Percentiles rank a stretch among this genome's conserved stretches.
These are phyloP conservation scores for Chlamydomonas sp. DNA, from an alignment of 139 green algal species.

Conservation along the genomic window DNA sequence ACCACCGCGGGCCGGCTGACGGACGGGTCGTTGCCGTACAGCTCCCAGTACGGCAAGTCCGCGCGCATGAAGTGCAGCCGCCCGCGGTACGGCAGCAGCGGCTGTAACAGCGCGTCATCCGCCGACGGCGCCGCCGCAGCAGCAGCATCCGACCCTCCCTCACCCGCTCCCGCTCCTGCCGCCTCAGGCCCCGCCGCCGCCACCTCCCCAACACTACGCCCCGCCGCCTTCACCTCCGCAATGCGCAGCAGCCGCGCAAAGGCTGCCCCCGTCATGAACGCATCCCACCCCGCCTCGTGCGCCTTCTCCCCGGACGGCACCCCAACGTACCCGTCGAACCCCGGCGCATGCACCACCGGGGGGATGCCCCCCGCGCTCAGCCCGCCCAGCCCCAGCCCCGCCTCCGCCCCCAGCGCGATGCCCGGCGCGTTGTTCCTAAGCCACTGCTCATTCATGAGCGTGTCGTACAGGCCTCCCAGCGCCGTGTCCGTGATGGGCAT, in stretches of 20 bases:
- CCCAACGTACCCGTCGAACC: conserved; percentile 23
- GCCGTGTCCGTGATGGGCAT: conserved; percentile 27
- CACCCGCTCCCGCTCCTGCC: not conserved
- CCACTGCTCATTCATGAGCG: conserved; percentile 20
- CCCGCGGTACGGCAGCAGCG: conserved; percentile 9
- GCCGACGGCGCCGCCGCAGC: not conserved
- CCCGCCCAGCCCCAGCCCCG: not conserved
- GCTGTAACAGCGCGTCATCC: not conserved
- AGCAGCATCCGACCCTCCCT: not conserved
- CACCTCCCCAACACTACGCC: not conserved
- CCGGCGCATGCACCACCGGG: conserved; percentile 32
- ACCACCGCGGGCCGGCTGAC: conserved; percentile 37
- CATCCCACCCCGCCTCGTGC: conserved; percentile 85
- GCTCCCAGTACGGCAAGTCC: conserved; percentile 38
- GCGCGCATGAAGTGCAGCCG: conserved; percentile 13
- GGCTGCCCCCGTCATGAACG: conserved; percentile 78
- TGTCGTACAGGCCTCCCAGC: conserved; percentile 20
- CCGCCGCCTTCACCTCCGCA: conserved; percentile 11
- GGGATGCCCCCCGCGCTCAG: not conserved
- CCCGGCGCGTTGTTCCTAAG: not conserved
- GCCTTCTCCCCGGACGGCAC: conserved; percentile 43
- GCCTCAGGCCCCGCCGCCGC: not conserved
- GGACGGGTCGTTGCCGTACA: conserved; percentile 42
- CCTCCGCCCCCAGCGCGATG: not conserved
- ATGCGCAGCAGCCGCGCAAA: conserved; percentile 55